Conservation (phyloP, 345 rosid genomes). For the Hirschfeldia incana region DNA sequence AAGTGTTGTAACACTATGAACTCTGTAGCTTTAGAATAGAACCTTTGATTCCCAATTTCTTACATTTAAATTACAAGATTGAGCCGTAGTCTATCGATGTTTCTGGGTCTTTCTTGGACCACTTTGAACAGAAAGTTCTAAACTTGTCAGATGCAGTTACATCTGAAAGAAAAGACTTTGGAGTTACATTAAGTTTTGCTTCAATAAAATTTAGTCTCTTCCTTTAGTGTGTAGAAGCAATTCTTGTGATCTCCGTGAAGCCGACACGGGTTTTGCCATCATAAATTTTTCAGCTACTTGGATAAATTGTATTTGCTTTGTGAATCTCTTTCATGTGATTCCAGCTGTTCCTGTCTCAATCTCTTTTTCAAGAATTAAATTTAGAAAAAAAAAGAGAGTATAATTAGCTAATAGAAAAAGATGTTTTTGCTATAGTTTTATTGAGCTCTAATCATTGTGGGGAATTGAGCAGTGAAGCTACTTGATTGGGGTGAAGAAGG, state of each 20-base stretch:
- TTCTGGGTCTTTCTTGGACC: neutral
- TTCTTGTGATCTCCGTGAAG: conserved; percentile 58
- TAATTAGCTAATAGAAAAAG: neutral
- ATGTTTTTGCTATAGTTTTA: conserved; percentile 10
- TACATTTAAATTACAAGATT: neutral
- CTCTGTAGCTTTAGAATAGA: neutral
- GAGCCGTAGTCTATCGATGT: neutral
- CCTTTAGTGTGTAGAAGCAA: conserved; percentile 35
- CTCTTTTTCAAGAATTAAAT: conserved; percentile 14
- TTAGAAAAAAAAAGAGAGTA: neutral
- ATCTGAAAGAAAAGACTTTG: conserved; percentile 1
- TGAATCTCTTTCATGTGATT: conserved; percentile 61
- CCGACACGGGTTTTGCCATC: conserved; percentile 48
- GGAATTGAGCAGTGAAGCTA: conserved; percentile 65
- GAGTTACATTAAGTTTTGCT: neutral
- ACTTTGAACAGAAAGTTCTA: neutral
- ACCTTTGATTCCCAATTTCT: conserved; percentile 10
- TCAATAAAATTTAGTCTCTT: conserved; percentile 6
- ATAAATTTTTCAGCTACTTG: conserved; percentile 43
- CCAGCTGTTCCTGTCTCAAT: conserved; percentile 43
- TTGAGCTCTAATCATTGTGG: conserved; percentile 4
- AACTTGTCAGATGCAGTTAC: conserved; percentile 20
- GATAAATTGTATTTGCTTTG: conserved; percentile 39
- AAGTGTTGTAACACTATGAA: neutral
- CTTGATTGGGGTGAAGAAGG: conserved; percentile 99